Evolutionary conservation across 495 filamentous ascomycete genomes (phyloP).

Genomic region (Daldinia vernicosa): DNA sequence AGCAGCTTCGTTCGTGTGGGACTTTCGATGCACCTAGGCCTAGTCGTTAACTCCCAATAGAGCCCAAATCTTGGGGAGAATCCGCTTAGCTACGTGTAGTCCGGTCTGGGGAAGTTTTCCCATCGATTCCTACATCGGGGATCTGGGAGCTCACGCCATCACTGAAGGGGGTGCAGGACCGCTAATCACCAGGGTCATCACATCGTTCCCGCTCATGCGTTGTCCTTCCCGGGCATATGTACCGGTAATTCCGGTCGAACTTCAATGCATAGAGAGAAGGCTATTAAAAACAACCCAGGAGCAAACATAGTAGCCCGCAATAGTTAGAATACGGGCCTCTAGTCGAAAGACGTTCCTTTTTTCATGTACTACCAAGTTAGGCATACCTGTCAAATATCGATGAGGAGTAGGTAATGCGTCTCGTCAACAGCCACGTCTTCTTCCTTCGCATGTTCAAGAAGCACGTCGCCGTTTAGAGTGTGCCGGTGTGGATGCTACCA

Average conservation of each 20-base stretch:
- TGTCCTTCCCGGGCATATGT: constrained; percentile 43
- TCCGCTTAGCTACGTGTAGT: constrained; percentile 44
- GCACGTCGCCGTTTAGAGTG: constrained; percentile 14
- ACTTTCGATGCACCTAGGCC: constrained; percentile 35
- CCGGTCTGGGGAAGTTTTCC: constrained; percentile 40
- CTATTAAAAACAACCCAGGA: constrained; percentile 20
- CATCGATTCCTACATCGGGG: constrained; percentile 41
- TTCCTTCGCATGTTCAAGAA: constrained; percentile 23
- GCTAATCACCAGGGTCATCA: constrained; percentile 41
- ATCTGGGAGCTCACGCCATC: constrained; percentile 43
- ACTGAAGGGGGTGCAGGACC: constrained; percentile 33
- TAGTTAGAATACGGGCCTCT: constrained; percentile 2
- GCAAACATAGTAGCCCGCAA: constrained; percentile 25
- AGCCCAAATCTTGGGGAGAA: constrained; percentile 43
- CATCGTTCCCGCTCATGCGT: constrained; percentile 45
- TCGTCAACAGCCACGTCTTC: constrained; percentile 38
- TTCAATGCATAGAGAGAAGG: constrained; percentile 29
- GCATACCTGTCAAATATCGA: constrained; percentile 26
- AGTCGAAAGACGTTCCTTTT: constrained; percentile 1
- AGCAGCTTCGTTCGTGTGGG: constrained; percentile 36
- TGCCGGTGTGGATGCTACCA: constrained; percentile 31
- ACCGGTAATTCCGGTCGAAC: constrained; percentile 42
- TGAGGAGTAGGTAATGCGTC: constrained; percentile 31
- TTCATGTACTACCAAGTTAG: constrained; percentile 21
- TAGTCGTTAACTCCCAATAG: constrained; percentile 39